phyloP scores from a whole-genome alignment of 225 moss, liverwort and hornwort genomes.

The Takakia lepidozioides region DNA sequence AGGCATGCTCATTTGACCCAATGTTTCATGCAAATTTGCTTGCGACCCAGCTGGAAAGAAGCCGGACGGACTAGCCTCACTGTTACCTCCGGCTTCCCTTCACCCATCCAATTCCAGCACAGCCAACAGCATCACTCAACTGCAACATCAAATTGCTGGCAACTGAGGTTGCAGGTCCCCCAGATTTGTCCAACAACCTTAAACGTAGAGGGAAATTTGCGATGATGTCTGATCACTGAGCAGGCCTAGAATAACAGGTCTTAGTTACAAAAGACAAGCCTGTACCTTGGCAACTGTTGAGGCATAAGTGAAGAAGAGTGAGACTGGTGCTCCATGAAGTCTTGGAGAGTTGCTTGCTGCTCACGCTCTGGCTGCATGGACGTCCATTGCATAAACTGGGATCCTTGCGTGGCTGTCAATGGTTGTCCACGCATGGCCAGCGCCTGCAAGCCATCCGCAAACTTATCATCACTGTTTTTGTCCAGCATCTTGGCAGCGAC shows the following conservation, averaged over 20 bases:
- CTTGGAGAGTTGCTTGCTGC: constrained; percentile 40
- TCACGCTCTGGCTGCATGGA: constrained; percentile 42
- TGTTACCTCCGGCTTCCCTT: constrained; percentile 24
- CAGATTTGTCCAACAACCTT: too few relatives aligned
- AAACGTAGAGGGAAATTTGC: background rate
- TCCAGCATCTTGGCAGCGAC: too few relatives aligned
- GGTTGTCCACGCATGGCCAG: too few relatives aligned
- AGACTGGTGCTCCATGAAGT: constrained; percentile 42
- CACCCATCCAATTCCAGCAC: constrained; percentile 1
- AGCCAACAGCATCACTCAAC: background rate
- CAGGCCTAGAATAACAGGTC: background rate
- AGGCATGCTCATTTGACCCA: constrained; percentile 39
- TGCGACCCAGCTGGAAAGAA: constrained; percentile 32
- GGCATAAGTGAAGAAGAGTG: constrained; percentile 28
- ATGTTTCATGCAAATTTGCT: constrained; percentile 25
- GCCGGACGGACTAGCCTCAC: constrained; percentile 20
- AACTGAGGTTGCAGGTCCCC: too few relatives aligned
- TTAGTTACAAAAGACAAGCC: background rate
- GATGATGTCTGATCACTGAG: background rate
- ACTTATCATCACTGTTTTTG: too few relatives aligned
- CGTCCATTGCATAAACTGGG: too few relatives aligned
- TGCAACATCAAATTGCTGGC: background rate
- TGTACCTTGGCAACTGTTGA: constrained; percentile 25
- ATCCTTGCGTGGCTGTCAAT: too few relatives aligned
- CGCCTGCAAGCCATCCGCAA: too few relatives aligned